phyloP scores from a whole-genome alignment of 306 rosid species.

The Rubus idaeus region DNA sequence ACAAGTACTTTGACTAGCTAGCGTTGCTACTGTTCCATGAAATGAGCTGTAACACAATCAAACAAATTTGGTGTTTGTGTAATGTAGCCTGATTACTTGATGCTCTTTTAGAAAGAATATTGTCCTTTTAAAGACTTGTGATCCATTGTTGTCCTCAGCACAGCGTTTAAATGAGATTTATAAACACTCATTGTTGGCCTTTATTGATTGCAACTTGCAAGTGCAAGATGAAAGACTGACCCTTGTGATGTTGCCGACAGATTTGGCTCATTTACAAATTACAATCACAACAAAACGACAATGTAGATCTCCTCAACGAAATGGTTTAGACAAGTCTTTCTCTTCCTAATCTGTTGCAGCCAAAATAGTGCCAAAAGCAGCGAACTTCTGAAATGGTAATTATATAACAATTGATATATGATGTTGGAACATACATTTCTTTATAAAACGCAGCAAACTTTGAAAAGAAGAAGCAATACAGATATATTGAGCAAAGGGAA shows the following conservation, averaged over 20 bases:
- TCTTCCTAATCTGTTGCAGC: not conserved
- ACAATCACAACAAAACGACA: no score
- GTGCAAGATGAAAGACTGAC: not conserved
- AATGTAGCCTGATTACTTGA: slow-evolving; percentile 1
- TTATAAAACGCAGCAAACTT: slow-evolving; percentile 20
- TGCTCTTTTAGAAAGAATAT: not conserved
- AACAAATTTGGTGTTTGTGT: slow-evolving; percentile 7
- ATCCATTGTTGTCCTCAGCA: not conserved
- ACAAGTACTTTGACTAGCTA: slow-evolving; percentile 13
- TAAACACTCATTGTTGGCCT: not conserved
- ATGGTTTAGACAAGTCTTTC: not conserved
- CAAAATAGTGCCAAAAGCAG: not conserved
- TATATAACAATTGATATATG: slow-evolving; percentile 14
- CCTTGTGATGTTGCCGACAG: no score
- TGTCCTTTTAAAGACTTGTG: no score
- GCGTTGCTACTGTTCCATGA: slow-evolving; percentile 1
- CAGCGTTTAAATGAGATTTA: not conserved
- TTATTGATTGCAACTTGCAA: not conserved
- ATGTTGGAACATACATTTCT: slow-evolving; percentile 4
- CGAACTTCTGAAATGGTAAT: not conserved
- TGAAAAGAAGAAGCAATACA: slow-evolving; percentile 13
- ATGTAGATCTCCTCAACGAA: no score
- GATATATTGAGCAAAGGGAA: slow-evolving; percentile 21
- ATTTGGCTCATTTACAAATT: no score
- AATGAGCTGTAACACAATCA: not conserved